A percentile compares a stretch with the other conserved stretches of the same genome.
phyloP scores from a whole-genome alignment of 441 rosid species.

The Euphorbia schlechtendalii region DNA sequence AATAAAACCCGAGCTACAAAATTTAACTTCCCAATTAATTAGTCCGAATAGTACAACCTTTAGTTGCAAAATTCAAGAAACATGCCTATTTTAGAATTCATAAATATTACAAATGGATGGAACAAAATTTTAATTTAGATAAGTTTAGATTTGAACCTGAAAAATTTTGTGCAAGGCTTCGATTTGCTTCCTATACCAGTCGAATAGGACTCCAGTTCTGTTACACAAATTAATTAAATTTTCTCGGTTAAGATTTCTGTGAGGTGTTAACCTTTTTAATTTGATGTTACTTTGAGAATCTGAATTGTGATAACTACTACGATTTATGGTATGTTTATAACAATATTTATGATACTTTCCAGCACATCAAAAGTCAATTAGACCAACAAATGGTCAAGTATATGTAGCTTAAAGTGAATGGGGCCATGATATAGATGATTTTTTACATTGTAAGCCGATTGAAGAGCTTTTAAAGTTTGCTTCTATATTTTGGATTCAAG shows the following conservation, averaged over 20 bases:
- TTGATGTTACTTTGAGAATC: slow-evolving; percentile 24
- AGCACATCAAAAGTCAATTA: background rate
- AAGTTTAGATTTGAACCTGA: slow-evolving; percentile 89
- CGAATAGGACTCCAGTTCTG: slow-evolving; percentile 85
- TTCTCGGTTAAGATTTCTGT: slow-evolving; percentile 40
- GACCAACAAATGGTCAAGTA: background rate
- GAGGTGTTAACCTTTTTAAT: slow-evolving; percentile 32
- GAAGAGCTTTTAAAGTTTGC: background rate
- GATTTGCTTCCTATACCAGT: slow-evolving; percentile 99
- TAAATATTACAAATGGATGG: slow-evolving; percentile 31
- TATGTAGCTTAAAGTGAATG: background rate
- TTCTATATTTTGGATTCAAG: background rate
- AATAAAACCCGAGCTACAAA: slow-evolving; percentile 56
- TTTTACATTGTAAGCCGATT: background rate
- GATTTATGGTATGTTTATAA: background rate
- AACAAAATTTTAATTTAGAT: slow-evolving; percentile 46
- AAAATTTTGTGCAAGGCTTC: slow-evolving; percentile 99
- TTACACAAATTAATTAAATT: slow-evolving; percentile 57
- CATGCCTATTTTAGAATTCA: slow-evolving; percentile 28
- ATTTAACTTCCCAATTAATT: slow-evolving; percentile 44
- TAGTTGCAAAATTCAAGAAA: slow-evolving; percentile 22
- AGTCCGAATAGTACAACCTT: slow-evolving; percentile 43
- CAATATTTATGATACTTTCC: background rate
- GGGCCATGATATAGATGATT: background rate
- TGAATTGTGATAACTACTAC: background rate